These are phyloP conservation scores for Solanum etuberosum DNA, from an alignment of 257 asterid species.

Conservation along the genomic window DNA sequence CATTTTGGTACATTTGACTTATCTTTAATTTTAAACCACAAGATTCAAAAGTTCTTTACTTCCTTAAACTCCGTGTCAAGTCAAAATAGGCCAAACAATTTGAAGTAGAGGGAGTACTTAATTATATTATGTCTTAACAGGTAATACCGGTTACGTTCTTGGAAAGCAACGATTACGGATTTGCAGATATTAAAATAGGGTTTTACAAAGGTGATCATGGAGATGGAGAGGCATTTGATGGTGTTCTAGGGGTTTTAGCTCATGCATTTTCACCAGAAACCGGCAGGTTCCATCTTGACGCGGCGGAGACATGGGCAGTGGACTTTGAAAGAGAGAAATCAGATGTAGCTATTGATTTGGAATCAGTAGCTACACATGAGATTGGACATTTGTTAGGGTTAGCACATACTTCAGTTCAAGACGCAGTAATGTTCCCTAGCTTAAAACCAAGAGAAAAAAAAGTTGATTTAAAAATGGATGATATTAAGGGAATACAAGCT, in stretches of 20 bases:
- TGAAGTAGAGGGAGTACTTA: not conserved
- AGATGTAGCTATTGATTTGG: conserved; percentile 63
- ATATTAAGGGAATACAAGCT: conserved; percentile 60
- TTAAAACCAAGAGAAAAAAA: conserved; percentile 55
- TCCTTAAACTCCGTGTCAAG: not conserved
- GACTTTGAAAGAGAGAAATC: conserved; percentile 41
- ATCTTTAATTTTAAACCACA: not conserved
- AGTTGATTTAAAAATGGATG: conserved; percentile 48
- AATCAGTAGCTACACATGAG: conserved; percentile 90
- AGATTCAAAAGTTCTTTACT: too few species aligned
- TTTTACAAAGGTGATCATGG: conserved; percentile 73
- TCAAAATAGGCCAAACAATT: not conserved
- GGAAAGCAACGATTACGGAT: conserved; percentile 43
- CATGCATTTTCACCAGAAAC: conserved; percentile 85
- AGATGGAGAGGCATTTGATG: conserved; percentile 80
- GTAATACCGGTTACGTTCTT: conserved; percentile 32
- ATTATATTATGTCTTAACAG: not conserved
- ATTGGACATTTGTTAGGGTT: conserved; percentile 79
- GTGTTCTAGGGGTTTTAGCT: conserved; percentile 68
- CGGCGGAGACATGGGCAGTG: conserved; percentile 88
- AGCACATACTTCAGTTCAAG: conserved; percentile 43
- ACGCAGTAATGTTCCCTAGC: conserved; percentile 86
- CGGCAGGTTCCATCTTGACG: conserved; percentile 79
- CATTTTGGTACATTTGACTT: not conserved
- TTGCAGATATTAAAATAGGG: conserved; percentile 66